Percentiles rank a stretch among this genome's conserved stretches.
phyloP scores from a whole-genome alignment of 2,329 filamentous ascomycete genomes.

The Westerdykella aurantiaca region DNA sequence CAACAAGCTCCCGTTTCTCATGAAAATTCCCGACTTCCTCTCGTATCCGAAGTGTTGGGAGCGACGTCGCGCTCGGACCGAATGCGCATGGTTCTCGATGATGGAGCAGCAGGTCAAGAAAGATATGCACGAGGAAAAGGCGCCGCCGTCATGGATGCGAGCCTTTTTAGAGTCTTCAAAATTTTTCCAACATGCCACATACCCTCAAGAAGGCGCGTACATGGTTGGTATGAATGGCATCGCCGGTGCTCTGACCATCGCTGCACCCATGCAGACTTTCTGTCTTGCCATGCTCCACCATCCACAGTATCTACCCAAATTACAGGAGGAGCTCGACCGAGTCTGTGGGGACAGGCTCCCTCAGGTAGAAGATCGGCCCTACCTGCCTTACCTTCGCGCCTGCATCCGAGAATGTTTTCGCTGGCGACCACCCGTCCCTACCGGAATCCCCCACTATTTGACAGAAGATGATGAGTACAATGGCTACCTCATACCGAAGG shows the following conservation, averaged over 20 bases:
- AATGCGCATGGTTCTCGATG: conserved; percentile 40
- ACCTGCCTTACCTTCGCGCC: conserved; percentile 37
- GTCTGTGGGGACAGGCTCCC: conserved; percentile 38
- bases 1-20: conserved; percentile 44
- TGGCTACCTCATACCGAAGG: conserved; percentile 54
- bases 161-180: conserved; percentile 33
- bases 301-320: conserved; percentile 39
- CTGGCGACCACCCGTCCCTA: conserved; percentile 43
- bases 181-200: not conserved
- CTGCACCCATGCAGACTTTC: conserved; percentile 44
- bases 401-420: conserved; percentile 38
- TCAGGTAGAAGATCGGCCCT: conserved; percentile 33
- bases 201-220: conserved; percentile 37
- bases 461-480: conserved; percentile 53
- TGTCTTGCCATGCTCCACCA: conserved; percentile 44
- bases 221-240: conserved; percentile 46
- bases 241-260: conserved; percentile 43
- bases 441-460: conserved; percentile 50
- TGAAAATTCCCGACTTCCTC: conserved; percentile 41
- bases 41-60: conserved; percentile 43
- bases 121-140: conserved; percentile 31
- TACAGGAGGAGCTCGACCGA: conserved; percentile 38
- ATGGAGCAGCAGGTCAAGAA: conserved; percentile 40
- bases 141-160: conserved; percentile 40
- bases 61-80: conserved; percentile 38